phyloP scores from a whole-genome alignment of 768 basidiomycete genomes.

The Lentinula sp. region DNA sequence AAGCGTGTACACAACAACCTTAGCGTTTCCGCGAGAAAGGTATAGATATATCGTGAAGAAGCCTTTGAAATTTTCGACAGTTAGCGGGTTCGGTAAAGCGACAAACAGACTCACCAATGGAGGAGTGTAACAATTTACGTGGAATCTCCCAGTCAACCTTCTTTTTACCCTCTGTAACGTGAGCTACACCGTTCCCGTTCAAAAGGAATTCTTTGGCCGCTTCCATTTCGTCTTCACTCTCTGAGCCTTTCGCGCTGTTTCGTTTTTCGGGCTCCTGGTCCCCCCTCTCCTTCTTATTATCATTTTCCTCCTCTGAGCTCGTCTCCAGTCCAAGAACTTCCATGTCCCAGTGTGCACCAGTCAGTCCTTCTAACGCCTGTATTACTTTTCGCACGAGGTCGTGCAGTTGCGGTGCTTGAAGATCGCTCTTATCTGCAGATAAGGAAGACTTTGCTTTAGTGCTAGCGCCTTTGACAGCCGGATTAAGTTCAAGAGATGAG shows the following conservation, averaged over 20 bases:
- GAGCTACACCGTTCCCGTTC: not conserved
- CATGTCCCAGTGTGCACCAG: not conserved
- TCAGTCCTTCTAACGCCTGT: not conserved
- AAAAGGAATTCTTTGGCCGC: not conserved
- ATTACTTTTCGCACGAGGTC: not conserved
- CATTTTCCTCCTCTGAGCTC: not conserved
- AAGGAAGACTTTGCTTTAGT: not conserved
- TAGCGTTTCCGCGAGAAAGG: slow-evolving; percentile 37
- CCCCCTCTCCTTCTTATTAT: not conserved
- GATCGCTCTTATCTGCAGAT: not conserved
- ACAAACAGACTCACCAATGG: slow-evolving; percentile 59
- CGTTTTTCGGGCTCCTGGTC: not conserved
- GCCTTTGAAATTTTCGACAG: slow-evolving; percentile 29
- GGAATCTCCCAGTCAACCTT: slow-evolving; percentile 88
- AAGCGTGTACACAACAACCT: slow-evolving; percentile 53
- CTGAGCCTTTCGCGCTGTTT: not conserved
- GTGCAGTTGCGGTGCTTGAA: not conserved
- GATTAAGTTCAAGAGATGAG: not conserved
- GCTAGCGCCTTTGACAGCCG: not conserved
- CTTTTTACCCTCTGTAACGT: slow-evolving; percentile 10
- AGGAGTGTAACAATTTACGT: slow-evolving; percentile 79
- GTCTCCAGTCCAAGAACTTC: not conserved
- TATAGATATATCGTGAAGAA: slow-evolving; percentile 62
- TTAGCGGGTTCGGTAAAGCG: not conserved
- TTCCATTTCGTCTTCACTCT: slow-evolving; percentile 1